Conservation (phyloP, 768 basidiomycete genomes). For the Collybia sp. region DNA sequence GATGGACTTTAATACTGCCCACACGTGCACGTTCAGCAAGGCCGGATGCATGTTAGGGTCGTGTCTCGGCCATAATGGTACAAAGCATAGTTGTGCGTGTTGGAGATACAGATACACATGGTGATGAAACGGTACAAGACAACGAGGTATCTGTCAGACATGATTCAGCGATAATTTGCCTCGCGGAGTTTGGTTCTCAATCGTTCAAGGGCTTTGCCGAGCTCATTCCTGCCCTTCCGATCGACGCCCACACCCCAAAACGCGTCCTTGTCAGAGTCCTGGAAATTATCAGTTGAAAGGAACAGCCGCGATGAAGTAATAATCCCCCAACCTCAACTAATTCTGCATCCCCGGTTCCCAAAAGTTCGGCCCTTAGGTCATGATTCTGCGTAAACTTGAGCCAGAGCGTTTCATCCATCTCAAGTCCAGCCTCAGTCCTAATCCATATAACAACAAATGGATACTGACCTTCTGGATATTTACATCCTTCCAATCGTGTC, state of each 20-base stretch:
- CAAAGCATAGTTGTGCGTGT: background rate
- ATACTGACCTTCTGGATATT: constrained; percentile 55
- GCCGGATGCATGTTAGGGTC: no score
- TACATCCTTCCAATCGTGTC: constrained; percentile 64
- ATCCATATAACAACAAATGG: background rate
- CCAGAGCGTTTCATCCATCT: constrained; percentile 66
- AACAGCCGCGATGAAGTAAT: constrained; percentile 2
- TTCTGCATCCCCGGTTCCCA: constrained; percentile 61
- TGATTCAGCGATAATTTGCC: constrained; percentile 11
- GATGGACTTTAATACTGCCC: constrained; percentile 6
- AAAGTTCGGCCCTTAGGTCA: constrained; percentile 52
- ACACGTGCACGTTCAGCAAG: no score
- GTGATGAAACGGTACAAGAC: constrained; percentile 10
- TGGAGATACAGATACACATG: background rate
- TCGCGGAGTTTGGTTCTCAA: constrained; percentile 52
- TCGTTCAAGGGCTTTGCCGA: constrained; percentile 66
- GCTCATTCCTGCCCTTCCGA: constrained; percentile 63
- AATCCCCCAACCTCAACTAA: constrained; percentile 53
- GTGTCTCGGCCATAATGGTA: no score
- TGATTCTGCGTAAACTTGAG: constrained; percentile 71
- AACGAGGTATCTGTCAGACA: constrained; percentile 25
- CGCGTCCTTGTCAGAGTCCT: constrained; percentile 74
- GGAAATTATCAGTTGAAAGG: constrained; percentile 1
- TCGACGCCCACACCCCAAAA: constrained; percentile 78
- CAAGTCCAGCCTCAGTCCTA: no score